Conservation (phyloP, 495 filamentous ascomycete genomes). For the Aspergillus nidulans region DNA sequence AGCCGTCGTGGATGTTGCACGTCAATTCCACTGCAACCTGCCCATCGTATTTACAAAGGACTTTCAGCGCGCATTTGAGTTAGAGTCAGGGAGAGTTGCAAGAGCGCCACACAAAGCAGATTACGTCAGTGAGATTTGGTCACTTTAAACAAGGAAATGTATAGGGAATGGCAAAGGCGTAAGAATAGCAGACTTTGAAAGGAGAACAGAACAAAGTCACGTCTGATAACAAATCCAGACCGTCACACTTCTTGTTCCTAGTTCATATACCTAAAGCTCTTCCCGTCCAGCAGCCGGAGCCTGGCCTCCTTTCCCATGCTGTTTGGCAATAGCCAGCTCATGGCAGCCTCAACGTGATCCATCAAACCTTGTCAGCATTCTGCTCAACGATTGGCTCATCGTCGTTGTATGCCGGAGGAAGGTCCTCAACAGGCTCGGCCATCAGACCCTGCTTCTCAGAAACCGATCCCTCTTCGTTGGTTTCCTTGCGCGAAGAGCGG, state of each 20-base stretch:
- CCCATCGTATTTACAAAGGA: no score
- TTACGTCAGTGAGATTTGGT: not conserved
- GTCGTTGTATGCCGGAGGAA: slow-evolving; percentile 32
- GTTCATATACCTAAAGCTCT: not conserved
- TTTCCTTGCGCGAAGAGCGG: slow-evolving; percentile 25
- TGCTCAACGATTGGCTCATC: slow-evolving; percentile 18
- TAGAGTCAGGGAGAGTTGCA: not conserved
- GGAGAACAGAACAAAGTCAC: slow-evolving; percentile 6
- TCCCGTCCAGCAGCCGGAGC: slow-evolving; percentile 1
- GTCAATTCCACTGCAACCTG: no score
- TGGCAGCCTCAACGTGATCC: not conserved
- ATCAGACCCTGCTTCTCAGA: slow-evolving; percentile 43
- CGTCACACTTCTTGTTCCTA: not conserved
- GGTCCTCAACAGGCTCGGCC: slow-evolving; percentile 27
- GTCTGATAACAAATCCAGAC: slow-evolving; percentile 1
- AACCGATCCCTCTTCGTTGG: slow-evolving; percentile 31
- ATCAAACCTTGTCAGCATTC: slow-evolving; percentile 28
- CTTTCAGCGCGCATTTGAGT: no score
- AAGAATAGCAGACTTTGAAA: slow-evolving; percentile 10
- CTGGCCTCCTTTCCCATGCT: not conserved
- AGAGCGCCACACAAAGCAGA: not conserved
- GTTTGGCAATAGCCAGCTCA: not conserved
- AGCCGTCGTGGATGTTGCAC: not conserved
- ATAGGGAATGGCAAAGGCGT: not conserved
- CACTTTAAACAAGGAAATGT: not conserved